Base-by-base conservation (phyloP, 768 basidiomycete genomes). In the Kondoa malvinella region DNA sequence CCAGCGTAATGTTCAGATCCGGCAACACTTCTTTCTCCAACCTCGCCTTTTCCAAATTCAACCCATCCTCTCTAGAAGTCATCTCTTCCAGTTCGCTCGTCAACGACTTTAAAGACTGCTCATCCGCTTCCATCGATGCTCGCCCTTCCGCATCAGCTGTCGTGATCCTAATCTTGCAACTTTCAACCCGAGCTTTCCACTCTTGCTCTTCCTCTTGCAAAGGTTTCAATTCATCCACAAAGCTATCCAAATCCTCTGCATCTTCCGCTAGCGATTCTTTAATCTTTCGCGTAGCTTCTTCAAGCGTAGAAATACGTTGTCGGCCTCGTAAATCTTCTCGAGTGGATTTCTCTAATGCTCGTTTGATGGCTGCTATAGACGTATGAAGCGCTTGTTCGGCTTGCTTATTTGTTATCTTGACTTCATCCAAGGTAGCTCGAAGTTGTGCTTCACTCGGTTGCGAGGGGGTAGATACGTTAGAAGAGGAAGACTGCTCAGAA, bases 291-390 rank as follows among this genome's bases (percentile, higher is more conserved):
- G 69, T 69, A 50, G 65, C 61, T 30, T 69, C 69, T 59, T 69
- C 69, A 15, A 69, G 50, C 57, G 66, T 69, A 62, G 66, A 65
- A 56, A 69, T 69, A 2, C 64, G 26, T 56, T 69, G 69, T 12
- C 69, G 57, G 26, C 59, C 57, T 26, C 69, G 30, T 31, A 60
- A 61, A 63, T 69, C 69, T 63, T 69, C 69, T 27, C 64, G 31
- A 29, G 66, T 67, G 14, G 66, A 32, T 34, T 69, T 69, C 17
- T 69, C 69, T 27, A 68, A 61, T 2, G 66, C 65, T 29, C 69
- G 67, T 33, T 62, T 58, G n/a, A 69, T 29, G 21, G 69, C 59
- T 1, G 58, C 33, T n/a, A 69, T 67, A 3, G 69, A 65, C n/a
- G 65, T 58, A 16, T 66, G 66, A 1, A 69, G 34, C 1, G 67